These are phyloP conservation scores for Pichia sp. DNA, from an alignment of 1,139 yeast species.

Conservation along the genomic window DNA sequence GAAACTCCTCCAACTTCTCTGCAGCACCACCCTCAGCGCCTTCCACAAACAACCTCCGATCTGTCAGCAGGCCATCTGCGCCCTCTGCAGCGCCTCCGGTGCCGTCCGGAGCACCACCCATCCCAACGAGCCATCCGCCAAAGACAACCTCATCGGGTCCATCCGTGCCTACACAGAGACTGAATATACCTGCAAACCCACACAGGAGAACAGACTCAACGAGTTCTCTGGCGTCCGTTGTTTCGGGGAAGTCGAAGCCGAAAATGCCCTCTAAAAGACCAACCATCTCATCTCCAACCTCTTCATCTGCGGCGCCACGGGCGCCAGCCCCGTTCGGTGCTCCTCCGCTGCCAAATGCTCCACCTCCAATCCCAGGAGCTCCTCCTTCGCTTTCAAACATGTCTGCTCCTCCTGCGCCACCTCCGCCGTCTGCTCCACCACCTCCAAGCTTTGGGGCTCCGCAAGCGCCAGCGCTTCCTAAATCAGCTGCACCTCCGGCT, in stretches of 20 bases:
- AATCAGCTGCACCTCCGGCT: constrained; percentile 1
- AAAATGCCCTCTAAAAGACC: constrained; percentile 35
- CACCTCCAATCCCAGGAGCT: constrained; percentile 43
- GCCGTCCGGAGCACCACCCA: constrained; percentile 9
- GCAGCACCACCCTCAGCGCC: constrained; percentile 21
- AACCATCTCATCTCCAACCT: constrained; percentile 8
- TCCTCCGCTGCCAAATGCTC: constrained; percentile 21
- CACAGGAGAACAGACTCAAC: constrained; percentile 11
- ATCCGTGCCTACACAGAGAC: constrained; percentile 5
- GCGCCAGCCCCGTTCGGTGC: constrained; percentile 13
- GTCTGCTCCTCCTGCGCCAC: constrained; percentile 23
- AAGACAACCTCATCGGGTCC: constrained; percentile 19
- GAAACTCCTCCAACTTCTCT: constrained; percentile 7
- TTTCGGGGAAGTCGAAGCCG: constrained; percentile 25
- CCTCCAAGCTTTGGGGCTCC: constrained; percentile 8
- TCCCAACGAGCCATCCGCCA: constrained; percentile 12
- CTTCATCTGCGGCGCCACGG: not conserved
- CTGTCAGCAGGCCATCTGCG: constrained; percentile 17
- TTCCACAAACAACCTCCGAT: constrained; percentile 7
- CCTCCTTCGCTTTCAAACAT: constrained; percentile 21
- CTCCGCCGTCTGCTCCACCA: constrained; percentile 21
- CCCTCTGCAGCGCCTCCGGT: constrained; percentile 17
- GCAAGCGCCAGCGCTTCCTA: not conserved
- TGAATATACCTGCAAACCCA: not conserved
- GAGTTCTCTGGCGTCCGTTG: constrained; percentile 2